Evolutionary conservation across 208 protist species (phyloP), one percentile per base, ranked within the genome.

Genomic region (Phytomonas francai): DNA sequence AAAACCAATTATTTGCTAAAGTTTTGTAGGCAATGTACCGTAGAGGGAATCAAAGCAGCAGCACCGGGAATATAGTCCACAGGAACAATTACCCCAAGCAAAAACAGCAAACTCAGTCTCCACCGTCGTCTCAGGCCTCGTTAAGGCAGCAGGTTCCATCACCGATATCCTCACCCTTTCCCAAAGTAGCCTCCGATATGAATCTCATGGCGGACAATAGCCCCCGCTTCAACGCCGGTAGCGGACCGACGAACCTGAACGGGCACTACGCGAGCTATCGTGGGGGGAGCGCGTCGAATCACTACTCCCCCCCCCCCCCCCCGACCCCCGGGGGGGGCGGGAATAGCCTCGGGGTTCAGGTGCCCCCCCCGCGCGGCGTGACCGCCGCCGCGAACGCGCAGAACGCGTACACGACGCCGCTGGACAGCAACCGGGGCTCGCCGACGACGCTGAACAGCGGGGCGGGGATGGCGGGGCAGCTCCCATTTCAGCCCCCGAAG

Each of bases 21-120:
- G 14, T 49, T 19, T 12, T 19, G 39, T 19, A 49, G 39, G 39
- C 12, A 19, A 49, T 49, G 39, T 49, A 19, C 12, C 12, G 39
- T 49, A 49, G 39, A 49, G 39, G 39, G 39, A 49, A 49, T 49
- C 39, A 49, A 49, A 49, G 39, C 39, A 49, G 39, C 39, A 49
- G 39, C 39, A 49, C 39, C 39, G 14, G 14, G 2, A 49, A 49
- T 12, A 49, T 49, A 9, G 39, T 49, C 39, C 39, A 49, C 39
- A 49, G 39, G 39, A 49, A 3, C 2, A 49, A 49, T 49, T 49
- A 49, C 12, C 4, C 39, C 39, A 49, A 49, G 12, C 39, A 49
- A 49, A 49, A 49, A 19, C 39, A 49, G 39, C 39, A 49, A 49
- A 49, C 39, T 19, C 39, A 49, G 14, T 49, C 39, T 19, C 39